Evolutionary conservation across 2,329 filamentous ascomycete species (phyloP).

Genomic region (Sarocladiaceae sp.): DNA sequence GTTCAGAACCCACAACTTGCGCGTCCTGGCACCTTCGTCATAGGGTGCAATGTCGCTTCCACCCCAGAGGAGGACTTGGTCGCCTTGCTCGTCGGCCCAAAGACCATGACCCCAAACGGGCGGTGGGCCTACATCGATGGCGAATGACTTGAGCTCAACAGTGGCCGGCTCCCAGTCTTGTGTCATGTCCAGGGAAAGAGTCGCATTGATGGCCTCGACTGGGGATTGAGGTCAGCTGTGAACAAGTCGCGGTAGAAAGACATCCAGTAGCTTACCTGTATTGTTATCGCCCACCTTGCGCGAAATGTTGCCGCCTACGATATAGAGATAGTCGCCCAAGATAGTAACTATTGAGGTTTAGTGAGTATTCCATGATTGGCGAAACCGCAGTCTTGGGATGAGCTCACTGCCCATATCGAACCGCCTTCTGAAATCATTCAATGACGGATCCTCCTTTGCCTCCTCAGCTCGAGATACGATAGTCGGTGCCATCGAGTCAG

Average conservation of each 20-base stretch:
- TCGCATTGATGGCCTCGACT: not conserved
- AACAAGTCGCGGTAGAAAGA: not conserved
- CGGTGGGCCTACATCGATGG: not conserved
- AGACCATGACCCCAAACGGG: not conserved
- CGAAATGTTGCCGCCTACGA: not conserved
- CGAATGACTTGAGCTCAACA: not conserved
- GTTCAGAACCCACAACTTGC: slow-evolving; percentile 1
- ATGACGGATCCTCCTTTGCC: too few species aligned
- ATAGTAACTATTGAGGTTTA: not conserved
- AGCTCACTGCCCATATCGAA: too few species aligned
- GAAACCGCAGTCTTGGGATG: too few species aligned
- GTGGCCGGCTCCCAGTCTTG: not conserved
- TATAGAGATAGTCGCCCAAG: not conserved
- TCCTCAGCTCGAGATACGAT: too few species aligned
- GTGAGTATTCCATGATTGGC: too few species aligned
- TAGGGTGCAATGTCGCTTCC: not conserved
- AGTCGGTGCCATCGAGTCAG: too few species aligned
- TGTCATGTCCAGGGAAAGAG: not conserved
- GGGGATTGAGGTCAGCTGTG: not conserved
- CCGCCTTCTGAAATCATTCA: too few species aligned
- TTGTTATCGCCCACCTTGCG: not conserved
- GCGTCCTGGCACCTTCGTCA: not conserved
- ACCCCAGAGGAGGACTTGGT: slow-evolving; percentile 3
- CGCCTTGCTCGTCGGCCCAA: not conserved
- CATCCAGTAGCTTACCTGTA: not conserved